Percentiles rank a stretch among this genome's conserved stretches.
Conservation (phyloP, 768 basidiomycete genomes). For the Phlebiopsis gigantea region DNA sequence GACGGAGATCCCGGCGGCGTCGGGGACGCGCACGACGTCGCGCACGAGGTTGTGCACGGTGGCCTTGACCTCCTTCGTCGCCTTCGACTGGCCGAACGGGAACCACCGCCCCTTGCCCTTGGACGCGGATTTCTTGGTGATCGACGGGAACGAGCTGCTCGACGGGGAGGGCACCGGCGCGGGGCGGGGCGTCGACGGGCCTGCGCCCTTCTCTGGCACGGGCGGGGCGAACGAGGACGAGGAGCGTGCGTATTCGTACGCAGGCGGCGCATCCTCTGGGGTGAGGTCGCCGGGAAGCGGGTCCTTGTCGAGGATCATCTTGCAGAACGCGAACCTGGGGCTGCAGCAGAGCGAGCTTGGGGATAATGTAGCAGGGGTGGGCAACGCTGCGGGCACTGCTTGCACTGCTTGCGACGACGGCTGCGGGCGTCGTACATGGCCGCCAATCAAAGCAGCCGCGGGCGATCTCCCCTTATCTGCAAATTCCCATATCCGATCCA, state of each 20-base stretch:
- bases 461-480: neutral
- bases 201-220: neutral
- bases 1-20: constrained; percentile 32
- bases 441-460: neutral
- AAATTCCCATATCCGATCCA: neutral
- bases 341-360: neutral
- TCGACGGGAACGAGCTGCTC: neutral
- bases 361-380: neutral
- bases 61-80: constrained; percentile 42
- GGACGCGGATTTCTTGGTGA: neutral
- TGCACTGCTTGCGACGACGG: constrained; percentile 1
- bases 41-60: constrained; percentile 52
- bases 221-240: neutral
- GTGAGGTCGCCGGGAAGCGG: constrained; percentile 22
- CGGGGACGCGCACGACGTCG: constrained; percentile 34
- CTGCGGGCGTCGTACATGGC: neutral
- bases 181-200: neutral
- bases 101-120: constrained; percentile 12
- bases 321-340: constrained; percentile 4
- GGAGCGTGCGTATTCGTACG: constrained; percentile 16
- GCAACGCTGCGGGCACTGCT: constrained; percentile 2
- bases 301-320: constrained; percentile 23
- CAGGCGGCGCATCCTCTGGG: constrained; percentile 23
- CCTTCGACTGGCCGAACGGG: constrained; percentile 18
- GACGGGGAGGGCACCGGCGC: neutral